A percentile compares a stretch with the other conserved stretches of the same genome.
Conservation (phyloP, 768 basidiomycete species). For the Austroboletus eburneus region DNA sequence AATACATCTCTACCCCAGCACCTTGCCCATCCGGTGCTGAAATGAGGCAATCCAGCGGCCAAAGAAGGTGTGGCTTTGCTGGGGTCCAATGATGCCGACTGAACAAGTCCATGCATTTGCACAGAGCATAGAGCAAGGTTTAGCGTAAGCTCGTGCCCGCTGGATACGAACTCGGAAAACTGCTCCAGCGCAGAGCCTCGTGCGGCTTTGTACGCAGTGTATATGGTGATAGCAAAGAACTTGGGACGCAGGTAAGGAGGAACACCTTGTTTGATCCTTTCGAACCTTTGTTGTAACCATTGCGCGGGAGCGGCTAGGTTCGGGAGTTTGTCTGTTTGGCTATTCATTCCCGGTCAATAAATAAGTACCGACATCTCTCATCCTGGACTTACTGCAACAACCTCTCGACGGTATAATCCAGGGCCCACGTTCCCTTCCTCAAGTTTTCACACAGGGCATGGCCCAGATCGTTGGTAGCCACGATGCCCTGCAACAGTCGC, state of each 20-base stretch:
- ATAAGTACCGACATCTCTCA: too few relatives aligned
- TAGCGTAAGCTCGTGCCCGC: conserved; percentile 87
- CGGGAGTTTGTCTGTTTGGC: conserved; percentile 61
- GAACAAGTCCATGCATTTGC: conserved; percentile 89
- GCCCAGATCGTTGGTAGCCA: conserved; percentile 88
- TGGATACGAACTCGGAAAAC: conserved; percentile 78
- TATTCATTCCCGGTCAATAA: conserved; percentile 26
- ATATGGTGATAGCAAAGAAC: conserved; percentile 90
- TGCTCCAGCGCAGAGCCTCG: conserved; percentile 81
- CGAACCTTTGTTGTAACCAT: conserved; percentile 90
- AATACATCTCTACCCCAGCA: conserved; percentile 97
- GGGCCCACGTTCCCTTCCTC: conserved; percentile 84
- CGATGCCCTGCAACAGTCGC: conserved; percentile 78
- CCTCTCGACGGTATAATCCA: conserved; percentile 79
- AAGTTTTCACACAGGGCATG: conserved; percentile 88
- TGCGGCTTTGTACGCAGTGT: conserved; percentile 89
- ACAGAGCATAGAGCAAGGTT: conserved; percentile 80
- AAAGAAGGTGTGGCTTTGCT: conserved; percentile 67
- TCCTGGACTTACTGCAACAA: conserved; percentile 60
- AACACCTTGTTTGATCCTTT: conserved; percentile 64
- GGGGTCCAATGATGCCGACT: conserved; percentile 86
- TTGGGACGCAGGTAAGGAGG: conserved; percentile 92
- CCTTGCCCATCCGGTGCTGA: conserved; percentile 88
- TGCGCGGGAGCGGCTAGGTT: conserved; percentile 63
- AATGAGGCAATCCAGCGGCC: conserved; percentile 95